Percentiles rank a stretch among this genome's conserved stretches.
Conservation (phyloP, 2,329 filamentous ascomycete species). For the Xylariaceae sp. region DNA sequence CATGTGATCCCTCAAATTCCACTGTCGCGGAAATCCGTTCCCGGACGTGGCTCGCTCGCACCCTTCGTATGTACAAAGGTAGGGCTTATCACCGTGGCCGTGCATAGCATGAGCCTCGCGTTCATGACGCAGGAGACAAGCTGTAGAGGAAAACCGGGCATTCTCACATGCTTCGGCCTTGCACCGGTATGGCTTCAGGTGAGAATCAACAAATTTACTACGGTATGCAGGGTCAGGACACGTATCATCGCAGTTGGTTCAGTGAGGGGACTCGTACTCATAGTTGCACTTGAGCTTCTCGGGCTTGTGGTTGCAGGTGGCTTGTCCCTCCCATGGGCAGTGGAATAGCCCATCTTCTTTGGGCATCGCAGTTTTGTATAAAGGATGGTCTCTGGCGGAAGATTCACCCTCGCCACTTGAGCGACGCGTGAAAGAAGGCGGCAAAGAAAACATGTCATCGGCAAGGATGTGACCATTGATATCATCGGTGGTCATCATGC, state of each 20-base stretch:
- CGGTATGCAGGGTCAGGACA: constrained; percentile 18
- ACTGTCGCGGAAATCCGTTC: constrained; percentile 89
- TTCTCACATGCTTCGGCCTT: constrained; percentile 79
- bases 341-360: constrained; percentile 79
- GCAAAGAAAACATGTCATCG: constrained; percentile 38
- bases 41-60: constrained; percentile 79
- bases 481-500: constrained; percentile 38
- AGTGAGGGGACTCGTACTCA: constrained; percentile 62
- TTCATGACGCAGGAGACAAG: constrained; percentile 90
- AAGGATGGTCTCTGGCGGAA: constrained; percentile 58
- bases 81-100: constrained; percentile 88
- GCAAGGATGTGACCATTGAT: constrained; percentile 36
- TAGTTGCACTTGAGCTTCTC: constrained; percentile 99
- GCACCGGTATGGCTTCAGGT: constrained; percentile 94
- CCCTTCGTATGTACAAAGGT: constrained; percentile 80
- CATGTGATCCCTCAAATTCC: constrained; percentile 98
- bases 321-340: constrained; percentile 76
- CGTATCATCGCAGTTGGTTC: background rate
- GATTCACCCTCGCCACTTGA: constrained; percentile 51
- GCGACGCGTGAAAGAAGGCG: constrained; percentile 45
- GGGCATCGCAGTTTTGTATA: constrained; percentile 65
- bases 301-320: constrained; percentile 77
- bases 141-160: constrained; percentile 89
- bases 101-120: constrained; percentile 94
- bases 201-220: constrained; percentile 96